Conservation (phyloP, 345 rosid genomes). For the Camelina sativa region DNA sequence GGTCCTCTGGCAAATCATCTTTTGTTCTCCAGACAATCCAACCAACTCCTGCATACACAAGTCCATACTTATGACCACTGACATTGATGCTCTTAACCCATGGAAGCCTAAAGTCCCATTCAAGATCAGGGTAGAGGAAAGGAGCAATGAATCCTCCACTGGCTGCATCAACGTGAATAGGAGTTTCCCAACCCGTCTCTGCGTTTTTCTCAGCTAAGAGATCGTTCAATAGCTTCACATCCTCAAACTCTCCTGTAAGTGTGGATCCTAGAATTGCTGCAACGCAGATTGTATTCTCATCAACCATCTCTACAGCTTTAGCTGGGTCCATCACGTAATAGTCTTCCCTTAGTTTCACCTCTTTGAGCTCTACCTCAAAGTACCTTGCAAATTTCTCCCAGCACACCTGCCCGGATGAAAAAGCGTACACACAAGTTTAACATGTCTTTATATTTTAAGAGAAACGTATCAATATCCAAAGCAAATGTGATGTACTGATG, state of each 20-base stretch:
- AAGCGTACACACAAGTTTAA: neutral
- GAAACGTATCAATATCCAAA: neutral
- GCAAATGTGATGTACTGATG: neutral
- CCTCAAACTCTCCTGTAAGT: constrained; percentile 77
- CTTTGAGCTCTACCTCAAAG: constrained; percentile 82
- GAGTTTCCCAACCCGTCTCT: constrained; percentile 72
- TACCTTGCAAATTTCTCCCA: constrained; percentile 92
- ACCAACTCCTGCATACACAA: constrained; percentile 85
- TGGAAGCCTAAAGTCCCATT: constrained; percentile 87
- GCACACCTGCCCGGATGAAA: constrained; percentile 55
- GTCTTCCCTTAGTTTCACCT: constrained; percentile 71
- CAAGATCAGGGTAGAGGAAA: constrained; percentile 71
- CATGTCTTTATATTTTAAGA: neutral
- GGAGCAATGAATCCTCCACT: constrained; percentile 89
- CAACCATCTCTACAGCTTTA: constrained; percentile 76
- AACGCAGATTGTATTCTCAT: constrained; percentile 82
- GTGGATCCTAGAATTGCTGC: constrained; percentile 88
- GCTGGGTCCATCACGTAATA: constrained; percentile 70
- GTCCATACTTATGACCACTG: constrained; percentile 80
- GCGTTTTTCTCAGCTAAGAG: constrained; percentile 59
- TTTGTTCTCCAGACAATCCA: constrained; percentile 85
- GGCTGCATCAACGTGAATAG: constrained; percentile 82
- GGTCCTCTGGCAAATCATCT: constrained; percentile 82
- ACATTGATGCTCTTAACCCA: constrained; percentile 79
- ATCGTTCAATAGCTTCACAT: constrained; percentile 66